These are phyloP conservation scores for Alternaria sp. DNA, from an alignment of 2,329 filamentous ascomycete genomes.

Conservation along the genomic window DNA sequence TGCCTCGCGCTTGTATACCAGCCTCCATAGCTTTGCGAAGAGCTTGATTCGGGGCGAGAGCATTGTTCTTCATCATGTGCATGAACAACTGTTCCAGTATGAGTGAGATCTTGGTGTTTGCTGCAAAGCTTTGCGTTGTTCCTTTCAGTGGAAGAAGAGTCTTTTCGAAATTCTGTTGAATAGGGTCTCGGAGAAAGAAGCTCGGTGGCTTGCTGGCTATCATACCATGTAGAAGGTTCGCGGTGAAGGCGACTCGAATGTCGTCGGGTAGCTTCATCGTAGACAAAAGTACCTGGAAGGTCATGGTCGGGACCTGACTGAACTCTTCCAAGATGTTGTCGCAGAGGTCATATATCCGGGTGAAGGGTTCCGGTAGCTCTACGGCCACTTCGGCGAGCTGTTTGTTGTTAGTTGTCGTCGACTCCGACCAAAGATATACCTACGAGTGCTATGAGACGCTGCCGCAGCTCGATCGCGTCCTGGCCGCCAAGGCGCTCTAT, in stretches of 20 bases:
- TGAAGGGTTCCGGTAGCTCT: conserved; percentile 52
- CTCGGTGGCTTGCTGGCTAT: conserved; percentile 32
- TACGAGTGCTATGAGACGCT: conserved; percentile 67
- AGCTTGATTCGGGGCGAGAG: conserved; percentile 23
- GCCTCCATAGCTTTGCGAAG: conserved; percentile 57
- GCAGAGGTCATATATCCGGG: conserved; percentile 64
- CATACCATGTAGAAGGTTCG: conserved; percentile 40
- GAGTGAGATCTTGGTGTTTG: conserved; percentile 45
- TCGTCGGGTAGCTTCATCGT: conserved; percentile 53
- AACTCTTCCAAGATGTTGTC: conserved; percentile 64
- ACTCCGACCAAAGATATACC: conserved; percentile 19
- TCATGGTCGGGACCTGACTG: conserved; percentile 63
- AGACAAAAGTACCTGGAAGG: conserved; percentile 64
- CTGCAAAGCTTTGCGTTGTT: conserved; percentile 33
- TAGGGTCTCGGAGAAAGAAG: conserved; percentile 31
- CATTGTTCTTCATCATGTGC: conserved; percentile 35
- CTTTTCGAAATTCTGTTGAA: conserved; percentile 38
- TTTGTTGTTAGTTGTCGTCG: conserved; percentile 22
- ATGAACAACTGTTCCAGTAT: conserved; percentile 44
- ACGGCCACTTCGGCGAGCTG: conserved; percentile 49
- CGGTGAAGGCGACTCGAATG: conserved; percentile 57
- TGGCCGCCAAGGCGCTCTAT: conserved; percentile 46
- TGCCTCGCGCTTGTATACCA: conserved; percentile 61
- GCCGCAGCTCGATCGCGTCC: conserved; percentile 67
- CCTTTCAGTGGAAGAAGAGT: conserved; percentile 34